These are phyloP conservation scores for Diophrys appendiculata DNA, from an alignment of 73 alveolate genomes.

Conservation along the genomic window DNA sequence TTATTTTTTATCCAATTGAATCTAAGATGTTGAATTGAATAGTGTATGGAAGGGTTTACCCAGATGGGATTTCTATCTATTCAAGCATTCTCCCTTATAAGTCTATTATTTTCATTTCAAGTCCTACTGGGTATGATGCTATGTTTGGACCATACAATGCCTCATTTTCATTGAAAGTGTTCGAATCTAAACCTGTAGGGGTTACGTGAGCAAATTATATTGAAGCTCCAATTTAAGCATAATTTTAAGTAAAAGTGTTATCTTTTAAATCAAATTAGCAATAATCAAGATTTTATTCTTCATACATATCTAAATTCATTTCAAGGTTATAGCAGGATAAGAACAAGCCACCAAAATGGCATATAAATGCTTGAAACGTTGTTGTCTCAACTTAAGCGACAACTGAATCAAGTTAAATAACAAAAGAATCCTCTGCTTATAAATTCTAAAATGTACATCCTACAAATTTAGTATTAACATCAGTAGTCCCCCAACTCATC, in stretches of 20 bases:
- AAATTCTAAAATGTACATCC: too few relatives aligned
- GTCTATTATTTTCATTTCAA: background rate
- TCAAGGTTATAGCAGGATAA: too few relatives aligned
- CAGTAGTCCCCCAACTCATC: too few relatives aligned
- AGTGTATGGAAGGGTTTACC: background rate
- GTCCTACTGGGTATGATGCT: slow-evolving; percentile 14
- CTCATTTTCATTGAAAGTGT: background rate
- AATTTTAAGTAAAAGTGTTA: background rate
- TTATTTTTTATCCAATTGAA: background rate
- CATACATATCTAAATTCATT: too few relatives aligned
- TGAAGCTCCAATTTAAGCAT: slow-evolving; percentile 12
- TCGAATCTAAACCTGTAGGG: background rate
- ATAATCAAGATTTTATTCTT: too few relatives aligned
- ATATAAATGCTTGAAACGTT: too few relatives aligned
- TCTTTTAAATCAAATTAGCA: too few relatives aligned
- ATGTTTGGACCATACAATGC: slow-evolving; percentile 9
- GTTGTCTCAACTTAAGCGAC: too few relatives aligned
- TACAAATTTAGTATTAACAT: too few relatives aligned
- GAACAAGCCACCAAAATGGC: too few relatives aligned
- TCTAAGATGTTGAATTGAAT: background rate
- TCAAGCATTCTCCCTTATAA: background rate
- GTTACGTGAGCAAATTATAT: slow-evolving; percentile 1
- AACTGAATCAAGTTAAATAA: too few relatives aligned
- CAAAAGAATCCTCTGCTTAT: too few relatives aligned
- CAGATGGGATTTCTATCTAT: background rate